Evolutionary conservation across 73 alveolate species (phyloP), one percentile per base, ranked within the genome.

Genomic region (Loxodes magnus): DNA sequence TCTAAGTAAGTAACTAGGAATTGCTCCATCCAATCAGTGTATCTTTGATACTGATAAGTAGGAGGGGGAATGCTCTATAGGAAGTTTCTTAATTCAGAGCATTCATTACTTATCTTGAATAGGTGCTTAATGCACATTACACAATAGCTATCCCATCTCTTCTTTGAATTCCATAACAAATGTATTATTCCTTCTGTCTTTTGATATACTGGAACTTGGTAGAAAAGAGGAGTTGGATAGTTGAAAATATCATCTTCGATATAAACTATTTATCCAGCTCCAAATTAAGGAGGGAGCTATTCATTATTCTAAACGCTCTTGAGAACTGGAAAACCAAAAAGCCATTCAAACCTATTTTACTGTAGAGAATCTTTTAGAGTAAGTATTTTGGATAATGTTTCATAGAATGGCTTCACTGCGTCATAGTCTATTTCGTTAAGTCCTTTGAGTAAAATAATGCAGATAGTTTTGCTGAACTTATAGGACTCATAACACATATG

Each of bases 1-100:
- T n/a, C n/a, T n/a, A n/a, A n/a, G 3, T 68, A 50, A 26, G 34
- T 24, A n/a, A 41, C 44, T 9, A 77, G 54, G 25, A 58, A 77
- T 4, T 69, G 75, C 28, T 71, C 46, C 64, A 77, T 35, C 79
- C 84, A 77, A 35, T 77, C 80, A 4, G 77, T 44, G 66, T 37
- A 77, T 15, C 68, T 28, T 19, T 74, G 70, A 14, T 2, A 50
- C 31, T 62, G 67, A 37, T 77, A 70, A 38, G 84, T 77, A 16
- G 72, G 67, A 4, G 90, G 80, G 16, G 67, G 62, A 2, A 55
- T 22, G 29, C 49, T 53, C 15, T 53, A 44, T 22, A 62, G 49
- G 51, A 31, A 70, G 24, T 50, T 36, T 28, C 84, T 69, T 12
- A 68, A 23, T 31, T 12, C 26, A n/a, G 17, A 1, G 59, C 27